phyloP scores from a whole-genome alignment of 2,329 filamentous ascomycete species.

The Dothiorella sarmentorum region DNA sequence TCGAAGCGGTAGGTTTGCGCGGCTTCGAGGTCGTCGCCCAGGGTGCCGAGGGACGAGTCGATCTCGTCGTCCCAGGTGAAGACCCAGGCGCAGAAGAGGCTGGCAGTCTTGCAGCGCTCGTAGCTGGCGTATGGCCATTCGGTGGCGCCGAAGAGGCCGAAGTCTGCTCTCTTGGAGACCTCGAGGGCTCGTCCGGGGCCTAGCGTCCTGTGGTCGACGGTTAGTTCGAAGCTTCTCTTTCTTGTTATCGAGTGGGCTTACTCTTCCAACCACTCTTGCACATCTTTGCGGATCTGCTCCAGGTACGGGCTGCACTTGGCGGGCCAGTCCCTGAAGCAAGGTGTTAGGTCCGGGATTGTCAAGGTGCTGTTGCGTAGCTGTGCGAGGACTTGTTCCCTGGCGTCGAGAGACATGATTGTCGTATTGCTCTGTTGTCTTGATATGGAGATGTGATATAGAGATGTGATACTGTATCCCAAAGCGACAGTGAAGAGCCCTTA shows the following conservation, averaged over 20 bases:
- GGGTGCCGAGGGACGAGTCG: slow-evolving; percentile 2
- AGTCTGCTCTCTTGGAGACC: slow-evolving; percentile 8
- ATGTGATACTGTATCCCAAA: no score
- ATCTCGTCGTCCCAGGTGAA: slow-evolving; percentile 13
- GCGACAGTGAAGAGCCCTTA: neutral
- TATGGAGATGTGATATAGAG: no score
- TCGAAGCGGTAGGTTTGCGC: slow-evolving; percentile 8
- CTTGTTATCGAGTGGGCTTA: neutral
- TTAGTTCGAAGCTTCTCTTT: neutral
- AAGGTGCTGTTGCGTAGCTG: slow-evolving; percentile 1
- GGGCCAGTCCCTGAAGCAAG: slow-evolving; percentile 7
- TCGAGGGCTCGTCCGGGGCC: neutral
- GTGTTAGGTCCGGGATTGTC: neutral
- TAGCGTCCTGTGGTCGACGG: neutral
- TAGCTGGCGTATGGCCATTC: slow-evolving; percentile 10
- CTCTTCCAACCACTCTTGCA: slow-evolving; percentile 5
- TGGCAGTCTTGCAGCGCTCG: slow-evolving; percentile 3
- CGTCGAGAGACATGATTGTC: neutral
- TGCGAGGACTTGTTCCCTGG: neutral
- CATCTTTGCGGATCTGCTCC: slow-evolving; percentile 10
- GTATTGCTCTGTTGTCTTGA: neutral
- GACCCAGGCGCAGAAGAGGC: slow-evolving; percentile 8
- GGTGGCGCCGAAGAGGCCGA: slow-evolving; percentile 7
- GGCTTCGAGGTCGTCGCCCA: slow-evolving; percentile 9
- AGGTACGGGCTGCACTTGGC: neutral